Percentiles rank a stretch among this genome's conserved stretches.
These are phyloP conservation scores for Saccharata proteae DNA, from an alignment of 2,329 filamentous ascomycete species.

Conservation along the genomic window DNA sequence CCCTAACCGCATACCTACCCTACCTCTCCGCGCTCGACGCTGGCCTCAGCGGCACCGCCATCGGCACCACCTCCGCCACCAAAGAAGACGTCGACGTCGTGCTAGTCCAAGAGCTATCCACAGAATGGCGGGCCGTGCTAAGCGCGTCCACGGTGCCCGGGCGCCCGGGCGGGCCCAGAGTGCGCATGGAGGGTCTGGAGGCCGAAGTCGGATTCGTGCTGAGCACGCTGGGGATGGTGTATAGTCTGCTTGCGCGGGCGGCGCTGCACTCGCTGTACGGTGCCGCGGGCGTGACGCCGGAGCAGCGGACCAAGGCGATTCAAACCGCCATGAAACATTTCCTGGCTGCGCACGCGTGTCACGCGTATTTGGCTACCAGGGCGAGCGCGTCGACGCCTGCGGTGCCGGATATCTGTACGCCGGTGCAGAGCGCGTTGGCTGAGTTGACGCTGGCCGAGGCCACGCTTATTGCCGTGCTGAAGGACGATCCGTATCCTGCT, in stretches of 20 bases:
- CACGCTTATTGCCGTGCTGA: slow-evolving; percentile 77
- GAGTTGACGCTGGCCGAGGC: slow-evolving; percentile 73
- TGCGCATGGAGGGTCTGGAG: slow-evolving; percentile 61
- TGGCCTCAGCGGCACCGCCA: slow-evolving; percentile 51
- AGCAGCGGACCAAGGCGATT: slow-evolving; percentile 59
- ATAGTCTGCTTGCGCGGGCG: slow-evolving; percentile 60
- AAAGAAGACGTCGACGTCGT: slow-evolving; percentile 56
- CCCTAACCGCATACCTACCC: slow-evolving; percentile 66
- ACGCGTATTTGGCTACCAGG: slow-evolving; percentile 55
- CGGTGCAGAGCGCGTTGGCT: slow-evolving; percentile 33
- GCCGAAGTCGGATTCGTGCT: slow-evolving; percentile 74
- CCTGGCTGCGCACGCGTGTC: slow-evolving; percentile 66
- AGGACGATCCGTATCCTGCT: slow-evolving; percentile 87
- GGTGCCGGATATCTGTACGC: slow-evolving; percentile 29
- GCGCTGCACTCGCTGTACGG: slow-evolving; percentile 64
- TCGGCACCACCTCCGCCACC: slow-evolving; percentile 26
- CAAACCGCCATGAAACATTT: slow-evolving; percentile 65
- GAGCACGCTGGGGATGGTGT: slow-evolving; percentile 61
- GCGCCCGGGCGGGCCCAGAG: slow-evolving; percentile 51
- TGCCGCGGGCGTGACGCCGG: slow-evolving; percentile 41
- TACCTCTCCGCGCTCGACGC: slow-evolving; percentile 69
- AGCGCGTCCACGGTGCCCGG: slow-evolving; percentile 41
- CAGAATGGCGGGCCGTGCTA: slow-evolving; percentile 73
- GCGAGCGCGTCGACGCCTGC: slow-evolving; percentile 24
- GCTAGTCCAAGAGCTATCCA: slow-evolving; percentile 54